Evolutionary conservation across 176 grass and related monocot genomes (phyloP), one percentile per base, ranked within the genome.

Genomic region (Oryza punctata): DNA sequence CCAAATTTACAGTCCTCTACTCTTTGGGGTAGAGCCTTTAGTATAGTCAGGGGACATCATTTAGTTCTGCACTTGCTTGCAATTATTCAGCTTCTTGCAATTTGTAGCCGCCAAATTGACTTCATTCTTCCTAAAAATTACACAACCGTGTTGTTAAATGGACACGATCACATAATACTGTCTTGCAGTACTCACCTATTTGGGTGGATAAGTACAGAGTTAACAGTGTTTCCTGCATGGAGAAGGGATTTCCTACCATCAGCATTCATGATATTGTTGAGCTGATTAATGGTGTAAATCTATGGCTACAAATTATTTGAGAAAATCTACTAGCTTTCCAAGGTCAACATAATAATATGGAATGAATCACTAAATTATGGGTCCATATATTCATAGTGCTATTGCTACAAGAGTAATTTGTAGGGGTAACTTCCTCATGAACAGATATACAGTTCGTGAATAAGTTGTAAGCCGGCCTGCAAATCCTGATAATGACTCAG

Each of bases 71-170:
- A 81, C 29, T 73, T 73, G 41, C n/a, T 33, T 41, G 32, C 41
- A 54, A 26, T 82, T 82, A 15, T 67, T 43, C 37, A 15, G 50
- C 18, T 24, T 78, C 11, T 71, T 64, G 71, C 78, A 46, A 15
- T 40, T 18, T 70, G 67, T 61, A 72, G 41, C 47, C 69, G 47
- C 69, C 23, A 21, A 30, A 71, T 64, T 32, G 1, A 77, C 57
- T 65, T 64, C 41, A 21, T 65, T 7, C 11, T 64, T 81, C 80
- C 88, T 90, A 79, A 73, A 37, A 90, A 82, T 77, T n/a, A 72
- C 5, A 68, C 10, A 67, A 82, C 3, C 10, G 70, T 41, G 60
- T 16, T 1, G 46, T 89, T 84, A 69, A 10, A 33, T 68, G 68
- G 28, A 79, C 30, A 50, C 7, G 0, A 45, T 32, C 13, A 60